phyloP scores from a whole-genome alignment of 345 rosid species.

The Salix exigua region DNA sequence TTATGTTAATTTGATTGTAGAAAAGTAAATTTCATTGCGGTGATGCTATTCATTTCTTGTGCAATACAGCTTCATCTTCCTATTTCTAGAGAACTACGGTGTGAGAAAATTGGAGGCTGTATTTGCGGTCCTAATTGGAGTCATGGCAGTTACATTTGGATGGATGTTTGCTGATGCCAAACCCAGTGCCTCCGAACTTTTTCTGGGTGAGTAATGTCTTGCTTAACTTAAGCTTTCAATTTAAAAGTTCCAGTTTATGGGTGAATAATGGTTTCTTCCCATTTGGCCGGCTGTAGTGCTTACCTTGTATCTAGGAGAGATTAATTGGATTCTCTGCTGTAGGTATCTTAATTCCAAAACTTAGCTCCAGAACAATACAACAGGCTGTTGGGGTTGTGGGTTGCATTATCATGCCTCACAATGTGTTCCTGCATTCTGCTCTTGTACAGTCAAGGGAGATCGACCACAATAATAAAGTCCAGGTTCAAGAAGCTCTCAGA shows the following conservation, averaged over 20 bases:
- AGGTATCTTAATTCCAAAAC: constrained; percentile 79
- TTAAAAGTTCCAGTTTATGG: not conserved
- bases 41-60: constrained; percentile 12
- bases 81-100: constrained; percentile 89
- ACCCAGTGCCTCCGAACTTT: constrained; percentile 73
- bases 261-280: not conserved
- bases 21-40: not conserved
- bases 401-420: constrained; percentile 95
- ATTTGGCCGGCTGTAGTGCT: not conserved
- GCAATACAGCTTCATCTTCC: constrained; percentile 69
- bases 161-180: constrained; percentile 97
- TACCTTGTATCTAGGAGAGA: not conserved
- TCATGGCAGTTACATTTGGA: constrained; percentile 81
- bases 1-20: not conserved
- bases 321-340: constrained; percentile 17
- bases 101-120: constrained; percentile 90
- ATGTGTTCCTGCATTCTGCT: constrained; percentile 89
- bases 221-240: not conserved
- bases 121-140: constrained; percentile 75
- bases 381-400: constrained; percentile 96
- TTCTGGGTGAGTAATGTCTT: constrained; percentile 49
- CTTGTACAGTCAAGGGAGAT: constrained; percentile 89
- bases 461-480: constrained; percentile 53
- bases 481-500: constrained; percentile 79
- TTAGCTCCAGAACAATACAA: constrained; percentile 77